Evolutionary conservation across 2,329 filamentous ascomycete species (phyloP), one percentile per base, ranked within the genome.

Genomic region (Colletotrichum sp.): DNA sequence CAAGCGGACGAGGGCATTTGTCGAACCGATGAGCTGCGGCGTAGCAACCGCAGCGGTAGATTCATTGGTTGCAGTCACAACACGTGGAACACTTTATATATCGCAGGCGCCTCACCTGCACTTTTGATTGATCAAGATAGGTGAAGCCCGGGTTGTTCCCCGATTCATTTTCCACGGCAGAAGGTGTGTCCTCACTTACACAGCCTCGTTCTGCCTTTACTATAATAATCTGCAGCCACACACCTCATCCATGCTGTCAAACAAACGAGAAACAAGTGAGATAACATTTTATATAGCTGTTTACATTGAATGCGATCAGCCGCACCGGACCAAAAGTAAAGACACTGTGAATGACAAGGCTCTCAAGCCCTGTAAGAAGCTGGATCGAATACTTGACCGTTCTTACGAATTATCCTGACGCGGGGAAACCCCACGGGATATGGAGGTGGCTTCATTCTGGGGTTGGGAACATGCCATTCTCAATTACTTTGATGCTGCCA

Each of bases 191-290:
- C 24, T 24, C 5, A 21, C 5, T 48, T 1, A 7, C 38, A 48
- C 18, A 48, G n/a, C 18, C 43, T 48, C 3, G 21, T 48, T 21
- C 3, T 48, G 38, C 18, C 38, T 21, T 48, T 9, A 1, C 43
- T 6, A 3, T 0, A 3, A 48, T 0, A 5, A 48, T 21, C 18
- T 48, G 1, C 18, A 48, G 43, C 5, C 38, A 43, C 8, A n/a
- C 2, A 6, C 16, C 38, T 6, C 8, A 43, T n/a, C 3, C 18
- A 6, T 10, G 18, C 5, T 9, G 18, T 2, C 38, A n/a, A n/a
- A 5, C 1, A 43, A 0, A 10, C 8, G 8, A 43, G 1, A n/a
- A 8, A 10, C 1, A 6, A 43, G 8, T n/a, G 2, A n/a, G 5
- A 3, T 10, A 2, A 43, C 3, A 6, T n/a, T 6, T 2, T 6